These are phyloP conservation scores for Didymella lethalis DNA, from an alignment of 2,329 filamentous ascomycete species.

Conservation along the genomic window DNA sequence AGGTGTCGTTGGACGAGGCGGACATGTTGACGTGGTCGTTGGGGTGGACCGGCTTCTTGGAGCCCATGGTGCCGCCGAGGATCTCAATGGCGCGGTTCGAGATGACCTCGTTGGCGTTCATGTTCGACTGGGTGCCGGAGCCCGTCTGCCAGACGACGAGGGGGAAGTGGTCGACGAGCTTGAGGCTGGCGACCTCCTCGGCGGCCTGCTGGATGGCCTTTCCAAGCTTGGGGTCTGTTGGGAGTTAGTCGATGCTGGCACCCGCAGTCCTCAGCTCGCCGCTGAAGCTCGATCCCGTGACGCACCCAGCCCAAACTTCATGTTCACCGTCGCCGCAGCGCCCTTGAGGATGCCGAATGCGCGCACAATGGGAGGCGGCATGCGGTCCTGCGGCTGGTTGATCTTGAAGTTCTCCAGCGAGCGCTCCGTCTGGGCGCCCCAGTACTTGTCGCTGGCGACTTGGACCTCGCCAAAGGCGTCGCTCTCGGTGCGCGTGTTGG, in stretches of 20 bases:
- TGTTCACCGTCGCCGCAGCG: slow-evolving; percentile 93
- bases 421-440: slow-evolving; percentile 96
- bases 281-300: slow-evolving; percentile 20
- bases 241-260: slow-evolving; percentile 28
- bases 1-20: slow-evolving; percentile 98
- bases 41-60: slow-evolving; percentile 98
- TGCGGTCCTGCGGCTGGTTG: slow-evolving; percentile 98
- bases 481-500: slow-evolving; percentile 79
- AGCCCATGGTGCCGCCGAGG: slow-evolving; percentile 89
- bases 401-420: slow-evolving; percentile 98
- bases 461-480: slow-evolving; percentile 98
- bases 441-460: slow-evolving; percentile 92
- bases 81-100: slow-evolving; percentile 99
- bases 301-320: slow-evolving; percentile 86
- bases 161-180: slow-evolving; percentile 96
- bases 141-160: slow-evolving; percentile 99
- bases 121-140: slow-evolving; percentile 98
- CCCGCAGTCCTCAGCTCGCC: background rate
- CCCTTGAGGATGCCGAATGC: slow-evolving; percentile 98
- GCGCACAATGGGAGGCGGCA: slow-evolving; percentile 90
- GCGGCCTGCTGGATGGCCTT: slow-evolving; percentile 95
- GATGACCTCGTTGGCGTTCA: slow-evolving; percentile 99
- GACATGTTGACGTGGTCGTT: slow-evolving; percentile 99
- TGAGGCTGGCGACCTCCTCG: slow-evolving; percentile 88
- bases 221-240: slow-evolving; percentile 81